phyloP scores from a whole-genome alignment of 2,329 filamentous ascomycete genomes.

The Pseudogymnoascus sp. region DNA sequence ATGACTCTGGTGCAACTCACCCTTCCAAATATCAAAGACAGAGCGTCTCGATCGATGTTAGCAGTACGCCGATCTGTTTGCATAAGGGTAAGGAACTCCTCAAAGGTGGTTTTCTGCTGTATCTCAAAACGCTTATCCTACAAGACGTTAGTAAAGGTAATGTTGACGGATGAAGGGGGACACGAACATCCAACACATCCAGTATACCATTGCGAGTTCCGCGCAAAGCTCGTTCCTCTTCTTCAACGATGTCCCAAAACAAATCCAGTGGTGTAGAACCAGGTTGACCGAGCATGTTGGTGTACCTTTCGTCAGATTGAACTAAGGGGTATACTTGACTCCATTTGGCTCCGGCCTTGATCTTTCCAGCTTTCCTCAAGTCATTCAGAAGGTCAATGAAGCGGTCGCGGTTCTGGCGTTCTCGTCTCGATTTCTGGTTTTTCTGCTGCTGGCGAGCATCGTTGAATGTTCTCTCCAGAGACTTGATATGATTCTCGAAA shows the following conservation, averaged over 20 bases:
- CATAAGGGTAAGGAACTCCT: conserved; percentile 79
- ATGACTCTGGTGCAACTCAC: conserved; percentile 36
- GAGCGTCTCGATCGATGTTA: conserved; percentile 72
- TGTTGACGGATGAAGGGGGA: background rate
- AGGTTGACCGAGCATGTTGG: conserved; percentile 70
- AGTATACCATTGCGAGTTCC: conserved; percentile 74
- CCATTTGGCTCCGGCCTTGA: conserved; percentile 90
- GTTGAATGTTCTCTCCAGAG: conserved; percentile 83
- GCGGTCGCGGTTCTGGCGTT: conserved; percentile 77
- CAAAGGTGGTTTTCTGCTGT: conserved; percentile 74
- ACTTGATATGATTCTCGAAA: conserved; percentile 93
- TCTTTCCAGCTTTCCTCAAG: conserved; percentile 65
- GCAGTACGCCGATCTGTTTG: conserved; percentile 80
- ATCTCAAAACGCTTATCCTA: conserved; percentile 90
- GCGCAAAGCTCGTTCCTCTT: conserved; percentile 82
- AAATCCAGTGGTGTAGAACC: conserved; percentile 84
- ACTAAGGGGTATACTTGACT: conserved; percentile 68
- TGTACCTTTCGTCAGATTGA: conserved; percentile 74
- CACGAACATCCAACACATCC: conserved; percentile 76
- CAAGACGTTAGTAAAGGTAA: conserved; percentile 31
- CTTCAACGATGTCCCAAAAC: conserved; percentile 93
- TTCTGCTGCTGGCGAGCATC: conserved; percentile 84
- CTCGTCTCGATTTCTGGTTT: conserved; percentile 67
- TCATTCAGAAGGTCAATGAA: conserved; percentile 70
- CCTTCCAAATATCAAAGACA: conserved; percentile 77